phyloP scores from a whole-genome alignment of 1,284 basidiomycete species.

The Flammula alnicola region DNA sequence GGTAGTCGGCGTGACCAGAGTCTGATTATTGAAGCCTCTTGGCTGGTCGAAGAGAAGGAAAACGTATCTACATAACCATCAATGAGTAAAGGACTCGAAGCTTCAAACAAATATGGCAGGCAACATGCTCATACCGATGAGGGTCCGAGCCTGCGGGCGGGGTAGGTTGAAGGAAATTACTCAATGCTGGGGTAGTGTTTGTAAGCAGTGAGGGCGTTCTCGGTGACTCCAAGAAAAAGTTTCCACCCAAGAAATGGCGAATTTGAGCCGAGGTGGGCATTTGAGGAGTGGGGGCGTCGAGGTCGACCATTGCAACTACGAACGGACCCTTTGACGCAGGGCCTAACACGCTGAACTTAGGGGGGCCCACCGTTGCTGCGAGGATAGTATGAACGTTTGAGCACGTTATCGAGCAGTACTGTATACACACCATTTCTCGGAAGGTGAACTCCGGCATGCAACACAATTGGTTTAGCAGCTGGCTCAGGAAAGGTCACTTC shows the following conservation, averaged over 20 bases:
- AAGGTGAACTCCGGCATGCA: conserved; percentile 29
- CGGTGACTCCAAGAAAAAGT: conserved; percentile 36
- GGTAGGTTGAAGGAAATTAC: conserved; percentile 50
- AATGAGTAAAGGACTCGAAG: too few relatives aligned
- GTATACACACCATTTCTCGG: conserved; percentile 12
- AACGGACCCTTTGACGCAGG: conserved; percentile 41
- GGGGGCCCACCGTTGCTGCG: conserved; percentile 48
- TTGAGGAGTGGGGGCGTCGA: conserved; percentile 56
- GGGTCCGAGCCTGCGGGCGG: conserved; percentile 55
- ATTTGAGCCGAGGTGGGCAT: conserved; percentile 49
- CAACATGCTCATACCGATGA: conserved; percentile 54
- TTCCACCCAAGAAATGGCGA: conserved; percentile 55
- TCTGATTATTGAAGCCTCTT: conserved; percentile 45
- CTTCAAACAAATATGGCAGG: too few relatives aligned
- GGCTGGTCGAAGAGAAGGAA: conserved; percentile 56
- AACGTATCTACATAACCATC: conserved; percentile 21
- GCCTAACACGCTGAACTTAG: conserved; percentile 41
- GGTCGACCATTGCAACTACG: conserved; percentile 53
- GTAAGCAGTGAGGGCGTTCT: conserved; percentile 28
- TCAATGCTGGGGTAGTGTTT: conserved; percentile 50
- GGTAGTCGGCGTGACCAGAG: conserved; percentile 44
- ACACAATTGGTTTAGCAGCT: conserved; percentile 16
- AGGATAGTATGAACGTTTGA: not conserved
- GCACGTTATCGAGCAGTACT: not conserved
- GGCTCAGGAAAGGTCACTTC: conserved; percentile 30